Base-by-base conservation (phyloP, 495 filamentous ascomycete species). In the Cetradonia linearis region DNA sequence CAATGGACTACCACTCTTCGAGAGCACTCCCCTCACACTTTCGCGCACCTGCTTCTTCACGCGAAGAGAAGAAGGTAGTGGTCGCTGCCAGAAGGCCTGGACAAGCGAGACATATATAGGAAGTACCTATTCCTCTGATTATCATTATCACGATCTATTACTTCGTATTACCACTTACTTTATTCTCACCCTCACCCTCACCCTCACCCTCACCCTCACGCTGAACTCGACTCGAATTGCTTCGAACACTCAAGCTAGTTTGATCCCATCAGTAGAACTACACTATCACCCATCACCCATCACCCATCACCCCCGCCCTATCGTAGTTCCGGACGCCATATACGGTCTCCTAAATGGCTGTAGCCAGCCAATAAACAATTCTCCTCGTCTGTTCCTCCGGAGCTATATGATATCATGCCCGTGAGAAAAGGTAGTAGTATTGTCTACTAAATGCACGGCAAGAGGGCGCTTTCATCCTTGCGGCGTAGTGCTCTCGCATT, bases 271-370 rank as follows among this genome's bases (percentile, higher is more conserved):
- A 46, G 42, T 46, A 46, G 42, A 46, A 10, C n/a, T 46, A 44
- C 18, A n/a, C 13, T 38, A 40, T 5, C 37, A 16, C 3, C 11
- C 14, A 0, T 9, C n/a, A n/a, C n/a, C n/a, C n/a, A n/a, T n/a
- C n/a, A n/a, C n/a, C n/a, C n/a, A n/a, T n/a, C n/a, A n/a, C n/a
- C n/a, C n/a, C n/a, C n/a, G n/a, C n/a, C n/a, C n/a, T n/a, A n/a
- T 54, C 18, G 30, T 54, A 54, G 30, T 33, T 54, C 28, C 50
- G 28, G 50, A 36, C 33, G 50, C 50, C 50, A 53, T 54, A 31
- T 8, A 54, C 42, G 42, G 42, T n/a, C n/a, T n/a, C 42, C 42
- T 46, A 46, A 46, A 36, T 5, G 33, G 46, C 25, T 48, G 4
- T 48, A 48, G 30, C 31, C 50, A 54, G 30, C 50, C 50, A 54